Conservation (phyloP, 2,329 filamentous ascomycete species). For the Dothistroma pini region DNA sequence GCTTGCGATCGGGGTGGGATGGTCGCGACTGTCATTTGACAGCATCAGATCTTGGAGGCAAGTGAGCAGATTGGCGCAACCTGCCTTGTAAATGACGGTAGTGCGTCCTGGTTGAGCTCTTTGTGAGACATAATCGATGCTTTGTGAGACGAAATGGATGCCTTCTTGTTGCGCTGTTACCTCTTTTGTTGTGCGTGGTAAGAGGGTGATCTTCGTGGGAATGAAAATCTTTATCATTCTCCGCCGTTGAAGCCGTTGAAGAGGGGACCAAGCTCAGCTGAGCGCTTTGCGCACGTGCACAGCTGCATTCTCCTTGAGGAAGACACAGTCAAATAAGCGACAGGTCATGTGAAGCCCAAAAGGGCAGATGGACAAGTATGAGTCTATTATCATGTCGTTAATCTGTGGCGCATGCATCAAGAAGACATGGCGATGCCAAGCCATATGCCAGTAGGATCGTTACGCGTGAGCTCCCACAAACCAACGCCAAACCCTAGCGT, state of each 20-base stretch:
- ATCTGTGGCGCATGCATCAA: constrained; percentile 38
- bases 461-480: constrained; percentile 69
- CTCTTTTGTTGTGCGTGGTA: background rate
- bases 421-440: background rate
- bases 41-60: background rate
- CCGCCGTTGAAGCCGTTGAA: background rate
- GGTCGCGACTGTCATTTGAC: background rate
- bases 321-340: background rate
- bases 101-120: background rate
- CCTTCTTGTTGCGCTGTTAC: background rate
- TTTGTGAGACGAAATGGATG: background rate
- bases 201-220: background rate
- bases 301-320: background rate
- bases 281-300: background rate
- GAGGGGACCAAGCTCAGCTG: background rate
- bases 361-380: background rate
- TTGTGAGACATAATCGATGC: background rate
- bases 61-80: background rate
- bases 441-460: constrained; percentile 1
- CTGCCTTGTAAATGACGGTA: background rate
- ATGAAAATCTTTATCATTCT: background rate
- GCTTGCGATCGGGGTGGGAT: background rate
- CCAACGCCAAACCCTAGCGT: constrained; percentile 57
- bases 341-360: background rate
- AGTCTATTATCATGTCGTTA: constrained; percentile 42